Base-by-base conservation (phyloP, 441 rosid species). In the Lepidium campestre region DNA sequence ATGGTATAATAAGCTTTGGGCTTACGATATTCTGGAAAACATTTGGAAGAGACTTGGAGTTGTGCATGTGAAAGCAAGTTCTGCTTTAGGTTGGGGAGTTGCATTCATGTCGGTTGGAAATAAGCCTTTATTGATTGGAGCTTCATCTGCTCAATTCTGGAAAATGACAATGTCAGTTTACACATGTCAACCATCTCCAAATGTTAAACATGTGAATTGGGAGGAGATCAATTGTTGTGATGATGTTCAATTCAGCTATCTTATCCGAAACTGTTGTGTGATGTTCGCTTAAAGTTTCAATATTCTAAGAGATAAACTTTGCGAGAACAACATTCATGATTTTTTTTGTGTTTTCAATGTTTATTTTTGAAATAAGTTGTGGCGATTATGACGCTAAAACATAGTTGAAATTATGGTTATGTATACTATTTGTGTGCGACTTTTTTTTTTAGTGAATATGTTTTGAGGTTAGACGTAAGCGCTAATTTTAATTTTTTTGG, bases 221-320 rank as follows among this genome's bases (percentile, higher is more conserved):
- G 80, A 44, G 67, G 79, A 75, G 44, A 67, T 78, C 2, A 12
- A 71, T 6, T 75, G 79, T 10, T 53, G 78, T 0, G 17, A 37
- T 74, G 56, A 68, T 46, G 73, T 74, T 65, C 65, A 83, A 25
- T 79, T 83, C 7, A 76, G 76, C 50, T 81, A 76, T 75, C 88
- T 81, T 35, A 87, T 86, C 54, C 77, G 59, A 7, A 85, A 85
- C 60, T 85, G 93, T 76, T 83, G 84, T 49, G 85, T 91, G 9
- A 86, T 91, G 97, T 45, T 76, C 27, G 88, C 87, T 65, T 91
- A 83, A 81, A n/a, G 11, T 29, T 12, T 29, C 7, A 2, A 29
- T 52, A 0, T 49, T 31, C 9, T 29, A 6, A 18, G 17, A 23
- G 15, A 39, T 0, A 5, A 57, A 40, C 48, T 57, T 31, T 23